phyloP scores from a whole-genome alignment of 176 grass and related monocot genomes.

The bread wheat (Triticum aestivum) region IWGSC_CS_RefSeq_v2.1 NC_057797.1:733051202-733051701 shows the following conservation, averaged over 20 bases:
- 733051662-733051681: conserved; percentile 11
- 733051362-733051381: background rate
- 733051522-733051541: background rate
- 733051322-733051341: conserved; percentile 52
- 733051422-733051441: conserved; percentile 29
- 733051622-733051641: background rate
- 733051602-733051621: background rate
- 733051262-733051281: conserved; percentile 29
- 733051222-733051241: conserved; percentile 51
- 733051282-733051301: conserved; percentile 52
- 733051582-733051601: background rate
- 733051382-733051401: conserved; percentile 53
- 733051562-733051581: background rate
- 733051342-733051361: conserved; percentile 42
- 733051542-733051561: background rate
- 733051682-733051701: background rate
- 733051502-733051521: background rate
- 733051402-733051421: conserved; percentile 36
- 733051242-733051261: conserved; percentile 38
- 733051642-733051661: background rate
- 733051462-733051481: conserved; percentile 25
- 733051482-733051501: background rate
- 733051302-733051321: conserved; percentile 46
- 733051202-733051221: conserved; percentile 46
- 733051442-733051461: conserved; percentile 30